Conservation (phyloP, 148 eudicot genomes). For the Vaccinium vitisidaea region DNA sequence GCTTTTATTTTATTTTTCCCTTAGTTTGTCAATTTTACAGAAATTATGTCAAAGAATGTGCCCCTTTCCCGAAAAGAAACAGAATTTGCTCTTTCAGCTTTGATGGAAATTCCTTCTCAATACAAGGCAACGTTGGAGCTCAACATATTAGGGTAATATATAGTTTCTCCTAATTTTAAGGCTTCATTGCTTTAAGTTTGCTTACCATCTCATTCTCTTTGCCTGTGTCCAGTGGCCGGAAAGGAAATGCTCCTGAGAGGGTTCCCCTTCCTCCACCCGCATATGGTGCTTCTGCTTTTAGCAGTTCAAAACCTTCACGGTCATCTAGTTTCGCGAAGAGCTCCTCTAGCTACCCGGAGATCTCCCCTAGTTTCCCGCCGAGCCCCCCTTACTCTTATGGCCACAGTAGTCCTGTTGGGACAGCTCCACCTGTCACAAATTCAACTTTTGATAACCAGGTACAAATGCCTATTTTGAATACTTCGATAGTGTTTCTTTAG, state of each 20-base stretch:
- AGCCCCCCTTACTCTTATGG: conserved; percentile 35
- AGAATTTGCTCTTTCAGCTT: conserved; percentile 80
- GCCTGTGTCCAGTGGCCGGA: conserved; percentile 43
- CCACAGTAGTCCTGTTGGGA: conserved; percentile 24
- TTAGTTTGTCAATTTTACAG: conserved; percentile 95
- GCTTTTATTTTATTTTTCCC: conserved; percentile 8
- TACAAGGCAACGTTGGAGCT: conserved; percentile 88
- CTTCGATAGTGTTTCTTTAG: neutral
- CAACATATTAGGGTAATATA: conserved; percentile 65
- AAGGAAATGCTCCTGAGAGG: conserved; percentile 60
- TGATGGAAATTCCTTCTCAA: conserved; percentile 96
- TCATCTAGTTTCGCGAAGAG: conserved; percentile 47
- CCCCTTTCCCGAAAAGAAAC: conserved; percentile 76
- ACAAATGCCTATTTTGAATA: neutral
- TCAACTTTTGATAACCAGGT: conserved; percentile 66
- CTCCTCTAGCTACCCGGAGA: conserved; percentile 44
- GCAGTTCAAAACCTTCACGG: conserved; percentile 42
- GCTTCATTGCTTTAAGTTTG: conserved; percentile 7
- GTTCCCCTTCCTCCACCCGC: conserved; percentile 80
- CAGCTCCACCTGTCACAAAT: conserved; percentile 41
- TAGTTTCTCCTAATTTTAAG: conserved; percentile 3
- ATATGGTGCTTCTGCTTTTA: conserved; percentile 40
- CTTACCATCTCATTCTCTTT: conserved; percentile 16
- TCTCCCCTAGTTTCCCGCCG: conserved; percentile 41
- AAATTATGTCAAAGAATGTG: conserved; percentile 75